Evolutionary conservation across 2,329 filamentous ascomycete species (phyloP).

Genomic region (Fusarium staphyleae): DNA sequence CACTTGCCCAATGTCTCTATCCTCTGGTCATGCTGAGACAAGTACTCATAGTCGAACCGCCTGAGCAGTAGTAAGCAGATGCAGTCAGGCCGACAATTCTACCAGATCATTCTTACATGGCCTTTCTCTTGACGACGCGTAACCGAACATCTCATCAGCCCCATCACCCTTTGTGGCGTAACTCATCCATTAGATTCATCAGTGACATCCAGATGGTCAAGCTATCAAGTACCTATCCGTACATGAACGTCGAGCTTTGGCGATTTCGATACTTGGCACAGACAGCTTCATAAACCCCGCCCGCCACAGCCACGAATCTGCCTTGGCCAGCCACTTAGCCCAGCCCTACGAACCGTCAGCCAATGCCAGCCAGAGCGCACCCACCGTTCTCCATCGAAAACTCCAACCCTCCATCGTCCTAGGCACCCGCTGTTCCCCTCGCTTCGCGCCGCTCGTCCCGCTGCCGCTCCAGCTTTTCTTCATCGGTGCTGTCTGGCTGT

Average conservation of each 20-base stretch:
- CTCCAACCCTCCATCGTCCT: conserved; percentile 4
- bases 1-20: conserved; percentile 8
- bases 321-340: conserved; percentile 23
- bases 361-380: conserved; percentile 2
- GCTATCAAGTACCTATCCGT: too few relatives aligned
- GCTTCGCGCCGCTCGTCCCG: conserved; percentile 42
- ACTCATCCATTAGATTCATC: too few relatives aligned
- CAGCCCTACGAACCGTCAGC: conserved; percentile 27
- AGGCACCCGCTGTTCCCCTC: conserved; percentile 19
- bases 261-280: conserved; percentile 16
- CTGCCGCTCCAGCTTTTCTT: conserved; percentile 26
- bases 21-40: conserved; percentile 23
- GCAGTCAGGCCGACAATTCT: neutral
- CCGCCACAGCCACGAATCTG: too few relatives aligned
- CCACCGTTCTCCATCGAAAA: neutral
- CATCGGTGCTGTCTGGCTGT: conserved; percentile 10
- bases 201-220: neutral
- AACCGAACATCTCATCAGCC: conserved; percentile 16
- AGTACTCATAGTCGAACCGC: conserved; percentile 29
- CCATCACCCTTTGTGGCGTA: conserved; percentile 15
- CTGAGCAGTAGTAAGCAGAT: conserved; percentile 13
- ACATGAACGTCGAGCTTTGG: conserved; percentile 10
- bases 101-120: conserved; percentile 5
- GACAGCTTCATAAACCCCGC: conserved; percentile 19
- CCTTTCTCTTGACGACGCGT: conserved; percentile 23